phyloP scores from a whole-genome alignment of 352 stramenopile genomes.

The Pythium rhizo-oryzae region DNA sequence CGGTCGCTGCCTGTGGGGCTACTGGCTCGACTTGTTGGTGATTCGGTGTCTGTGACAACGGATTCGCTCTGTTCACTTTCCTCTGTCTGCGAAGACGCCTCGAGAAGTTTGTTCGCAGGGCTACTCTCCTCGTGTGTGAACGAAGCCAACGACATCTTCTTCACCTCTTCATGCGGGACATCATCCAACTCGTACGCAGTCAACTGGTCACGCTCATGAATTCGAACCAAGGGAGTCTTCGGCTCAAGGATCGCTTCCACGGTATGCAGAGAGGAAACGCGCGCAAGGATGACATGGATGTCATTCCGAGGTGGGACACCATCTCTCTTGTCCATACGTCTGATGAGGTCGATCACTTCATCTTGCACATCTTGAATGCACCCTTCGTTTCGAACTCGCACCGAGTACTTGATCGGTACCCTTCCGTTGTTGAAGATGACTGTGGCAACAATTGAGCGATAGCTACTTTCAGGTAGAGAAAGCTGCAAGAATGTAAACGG shows the following conservation, averaged over 20 bases:
- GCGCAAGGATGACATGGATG: conserved; percentile 54
- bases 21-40: conserved; percentile 5
- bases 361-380: conserved; percentile 69
- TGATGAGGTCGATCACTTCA: conserved; percentile 51
- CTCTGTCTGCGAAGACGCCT: conserved; percentile 10
- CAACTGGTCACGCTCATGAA: conserved; percentile 80
- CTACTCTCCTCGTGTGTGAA: conserved; percentile 7
- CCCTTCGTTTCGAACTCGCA: conserved; percentile 63
- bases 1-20: conserved; percentile 19
- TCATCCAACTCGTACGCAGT: conserved; percentile 72
- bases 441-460: conserved; percentile 68
- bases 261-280: conserved; percentile 59
- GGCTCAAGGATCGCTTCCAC: conserved; percentile 68
- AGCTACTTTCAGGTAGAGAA: conserved; percentile 79
- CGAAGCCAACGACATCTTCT: conserved; percentile 1
- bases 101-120: background rate
- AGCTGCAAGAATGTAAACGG: conserved; percentile 92
- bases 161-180: conserved; percentile 5
- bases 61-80: conserved; percentile 23
- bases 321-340: conserved; percentile 33
- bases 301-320: conserved; percentile 8
- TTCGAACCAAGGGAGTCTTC: conserved; percentile 59
- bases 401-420: conserved; percentile 78
- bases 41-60: conserved; percentile 10
- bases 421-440: conserved; percentile 79